Base-by-base conservation (phyloP, 371 early-diverging fungal genomes). In the Synchytrium microbalum region DNA sequence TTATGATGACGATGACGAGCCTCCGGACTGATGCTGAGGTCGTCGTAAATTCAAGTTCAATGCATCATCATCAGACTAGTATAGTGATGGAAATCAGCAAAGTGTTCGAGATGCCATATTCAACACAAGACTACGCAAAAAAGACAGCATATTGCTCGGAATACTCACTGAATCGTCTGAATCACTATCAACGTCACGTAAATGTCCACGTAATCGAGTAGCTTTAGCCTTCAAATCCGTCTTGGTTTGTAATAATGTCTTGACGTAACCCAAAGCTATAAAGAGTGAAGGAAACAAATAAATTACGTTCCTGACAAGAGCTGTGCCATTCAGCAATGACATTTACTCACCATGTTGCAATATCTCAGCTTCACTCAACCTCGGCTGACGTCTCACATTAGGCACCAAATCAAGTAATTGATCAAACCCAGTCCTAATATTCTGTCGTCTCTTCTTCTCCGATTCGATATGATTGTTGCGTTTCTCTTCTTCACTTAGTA, bases 401-500 rank as follows among this genome's bases (percentile, higher is more conserved):
- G 95, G 95, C 51, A 92, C 86, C 51, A 92, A 72, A 31, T 83
- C 83, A 16, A 85, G 84, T 31, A 94, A 78, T 30, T 83, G 81
- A 65, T 88, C 86, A 74, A 92, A 91, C 0, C 89, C 90, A 23
- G 73, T 72, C 13, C 91, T 83, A 67, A 95, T 92, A 55, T 86
- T 84, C 28, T 86, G 86, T 38, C 95, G 80, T 26, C 95, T 86
- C 69, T 90, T 88, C 71, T 95, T 91, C 68, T 95, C 95, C 16
- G 91, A 90, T 8, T 85, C 84, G 73, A 97, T 94, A 72, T 97
- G 97, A 75, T 97, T 97, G 2, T 91, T 88, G 61, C 90, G 85
- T 74, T 95, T 95, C 69, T 95, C 92, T 23, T 88, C 87, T 60
- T 91, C 92, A 1, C 93, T 91, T 61, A 95, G 69, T 24, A 93